phyloP scores from a whole-genome alignment of 139 green algal species.

The Pycnococcus provasolii region DNA sequence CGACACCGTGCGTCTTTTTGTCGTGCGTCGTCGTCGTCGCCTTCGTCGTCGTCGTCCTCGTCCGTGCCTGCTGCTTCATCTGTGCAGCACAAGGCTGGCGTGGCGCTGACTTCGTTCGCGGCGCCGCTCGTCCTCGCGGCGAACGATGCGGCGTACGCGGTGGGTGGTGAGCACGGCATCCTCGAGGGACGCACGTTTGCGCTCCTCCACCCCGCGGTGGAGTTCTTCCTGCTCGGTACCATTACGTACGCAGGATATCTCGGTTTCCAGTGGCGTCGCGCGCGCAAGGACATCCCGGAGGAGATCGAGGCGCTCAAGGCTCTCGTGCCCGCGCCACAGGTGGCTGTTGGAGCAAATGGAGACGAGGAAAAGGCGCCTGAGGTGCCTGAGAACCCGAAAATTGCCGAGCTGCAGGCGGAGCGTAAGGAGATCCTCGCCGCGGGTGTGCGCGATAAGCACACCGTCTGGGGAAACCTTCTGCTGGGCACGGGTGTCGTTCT shows the following conservation, averaged over 20 bases:
- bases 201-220: slow-evolving; percentile 73
- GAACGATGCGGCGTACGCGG: slow-evolving; percentile 4
- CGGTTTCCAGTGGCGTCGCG: slow-evolving; percentile 69
- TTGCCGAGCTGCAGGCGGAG: slow-evolving; percentile 38
- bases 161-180: slow-evolving; percentile 41
- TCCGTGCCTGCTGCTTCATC: neutral
- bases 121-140: neutral
- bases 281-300: slow-evolving; percentile 31
- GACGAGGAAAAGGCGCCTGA: neutral
- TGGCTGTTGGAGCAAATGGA: neutral
- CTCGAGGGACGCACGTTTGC: slow-evolving; percentile 57
- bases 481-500: slow-evolving; percentile 73
- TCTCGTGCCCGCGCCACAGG: slow-evolving; percentile 40
- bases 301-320: slow-evolving; percentile 43
- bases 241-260: slow-evolving; percentile 79
- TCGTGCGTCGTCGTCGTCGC: neutral
- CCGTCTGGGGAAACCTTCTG: slow-evolving; percentile 64
- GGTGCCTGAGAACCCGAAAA: slow-evolving; percentile 7
- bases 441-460: slow-evolving; percentile 74
- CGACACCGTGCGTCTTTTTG: neutral
- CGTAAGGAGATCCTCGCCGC: slow-evolving; percentile 75
- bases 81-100: no score
- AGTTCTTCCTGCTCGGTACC: slow-evolving; percentile 62
- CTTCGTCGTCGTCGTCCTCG: neutral
- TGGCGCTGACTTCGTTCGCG: no score